Evolutionary conservation across 2,329 filamentous ascomycete species (phyloP).

Genomic region (Chaetomium sp.): DNA sequence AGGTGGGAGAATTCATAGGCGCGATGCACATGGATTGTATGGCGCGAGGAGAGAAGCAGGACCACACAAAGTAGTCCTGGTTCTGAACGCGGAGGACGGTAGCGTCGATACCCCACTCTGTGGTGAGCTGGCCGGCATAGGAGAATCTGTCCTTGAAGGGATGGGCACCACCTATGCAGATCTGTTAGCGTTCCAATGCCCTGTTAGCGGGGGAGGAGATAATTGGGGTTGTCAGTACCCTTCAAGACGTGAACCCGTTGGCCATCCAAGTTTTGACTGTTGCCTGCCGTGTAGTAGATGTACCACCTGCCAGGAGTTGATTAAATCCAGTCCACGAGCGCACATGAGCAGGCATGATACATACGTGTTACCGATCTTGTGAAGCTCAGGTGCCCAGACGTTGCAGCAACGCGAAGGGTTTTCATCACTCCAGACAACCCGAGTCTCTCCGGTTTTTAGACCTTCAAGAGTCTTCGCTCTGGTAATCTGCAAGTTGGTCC

Average conservation of each 20-base stretch:
- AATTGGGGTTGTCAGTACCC: conserved; percentile 39
- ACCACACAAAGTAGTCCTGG: conserved; percentile 57
- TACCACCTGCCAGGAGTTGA: conserved; percentile 48
- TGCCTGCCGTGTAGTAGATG: conserved; percentile 59
- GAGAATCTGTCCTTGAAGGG: conserved; percentile 54
- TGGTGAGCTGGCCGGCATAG: conserved; percentile 51
- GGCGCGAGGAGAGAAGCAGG: conserved; percentile 50
- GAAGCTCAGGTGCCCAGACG: conserved; percentile 61
- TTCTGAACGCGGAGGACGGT: conserved; percentile 52
- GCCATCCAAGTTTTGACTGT: conserved; percentile 47
- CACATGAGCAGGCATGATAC: background rate
- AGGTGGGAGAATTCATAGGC: conserved; percentile 45
- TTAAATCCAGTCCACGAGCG: background rate
- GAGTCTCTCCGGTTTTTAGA: conserved; percentile 55
- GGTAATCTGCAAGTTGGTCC: conserved; percentile 57
- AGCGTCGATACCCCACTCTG: conserved; percentile 57
- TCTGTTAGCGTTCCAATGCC: background rate
- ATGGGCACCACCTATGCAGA: conserved; percentile 48
- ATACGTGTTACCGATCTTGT: conserved; percentile 40
- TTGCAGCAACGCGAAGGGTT: conserved; percentile 54
- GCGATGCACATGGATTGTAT: conserved; percentile 46
- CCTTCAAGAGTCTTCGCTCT: conserved; percentile 56
- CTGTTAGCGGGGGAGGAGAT: too few relatives aligned
- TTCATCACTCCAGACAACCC: conserved; percentile 53
- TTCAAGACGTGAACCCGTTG: conserved; percentile 56